Evolutionary conservation across 1,284 basidiomycete species (phyloP), one percentile per base, ranked within the genome.

Genomic region (Athelia sp.): DNA sequence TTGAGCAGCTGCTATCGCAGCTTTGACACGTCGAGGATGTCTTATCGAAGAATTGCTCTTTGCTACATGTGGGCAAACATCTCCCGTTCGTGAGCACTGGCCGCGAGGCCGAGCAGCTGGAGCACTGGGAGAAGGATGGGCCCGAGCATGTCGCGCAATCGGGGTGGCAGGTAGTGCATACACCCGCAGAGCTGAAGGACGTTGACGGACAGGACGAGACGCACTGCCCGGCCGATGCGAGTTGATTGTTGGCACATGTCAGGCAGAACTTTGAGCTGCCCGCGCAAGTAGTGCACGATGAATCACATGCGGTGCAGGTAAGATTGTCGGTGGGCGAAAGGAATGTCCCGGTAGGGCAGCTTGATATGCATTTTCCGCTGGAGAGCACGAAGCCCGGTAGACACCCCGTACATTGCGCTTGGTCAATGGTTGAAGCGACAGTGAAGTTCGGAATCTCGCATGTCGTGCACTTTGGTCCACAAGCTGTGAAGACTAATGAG

Each of bases 111-210:
- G 80, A 73, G 59, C 90, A 93, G 45, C 79, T 76, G 3, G 78
- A 74, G 66, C 90, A 93, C 61, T 91, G 84, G 60, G 79, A 82
- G 70, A 90, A 89, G 1, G 79, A 74, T 29, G 75, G 62, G 24
- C 85, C 85, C 19, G 82, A 78, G 66, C 90, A 93, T 4, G 83
- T 81, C 4, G 77, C 79, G 58, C 90, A 93, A 61, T 93, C 90
- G 0, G 88, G 79, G 52, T 93, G 90, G 64, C 90, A 93, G 2
- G 78, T 55, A 46, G 82, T 59, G 65, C 90, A 93, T 18, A 77
- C 65, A 40, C 79, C 79, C 17, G 79, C 74, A 14, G 85, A 78
- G 45, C 73, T 69, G 68, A 90, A 87, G 3, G 82, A 78, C 53
- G 77, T 80, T 19, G 81, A 73, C 0, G 90, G 87, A 61, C 90